Percentiles rank a stretch among this genome's conserved stretches.
These are phyloP conservation scores for Rhodofomes roseus DNA, from an alignment of 1,284 basidiomycete genomes.

Conservation along the genomic window DNA sequence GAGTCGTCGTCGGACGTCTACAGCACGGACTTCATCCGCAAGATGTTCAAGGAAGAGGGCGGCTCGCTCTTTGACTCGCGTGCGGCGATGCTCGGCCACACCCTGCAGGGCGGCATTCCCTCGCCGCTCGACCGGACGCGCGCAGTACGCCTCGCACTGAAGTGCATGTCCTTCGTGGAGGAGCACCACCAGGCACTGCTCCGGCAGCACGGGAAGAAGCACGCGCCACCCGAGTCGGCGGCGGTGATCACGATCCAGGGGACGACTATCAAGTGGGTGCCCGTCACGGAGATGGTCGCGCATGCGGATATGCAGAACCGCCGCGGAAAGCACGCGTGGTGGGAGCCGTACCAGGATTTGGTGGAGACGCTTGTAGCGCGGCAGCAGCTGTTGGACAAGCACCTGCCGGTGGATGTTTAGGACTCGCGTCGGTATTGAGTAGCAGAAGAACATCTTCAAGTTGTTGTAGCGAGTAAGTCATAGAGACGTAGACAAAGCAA, in stretches of 20 bases:
- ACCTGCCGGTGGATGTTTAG: background rate
- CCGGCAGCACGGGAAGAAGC: conserved; percentile 45
- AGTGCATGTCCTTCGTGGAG: conserved; percentile 95
- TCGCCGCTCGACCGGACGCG: conserved; percentile 92
- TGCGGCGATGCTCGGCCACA: conserved; percentile 92
- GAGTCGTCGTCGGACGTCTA: conserved; percentile 89
- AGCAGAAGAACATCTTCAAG: background rate
- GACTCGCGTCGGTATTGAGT: background rate
- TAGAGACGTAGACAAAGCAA: background rate
- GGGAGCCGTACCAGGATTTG: conserved; percentile 67
- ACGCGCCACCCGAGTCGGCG: conserved; percentile 64
- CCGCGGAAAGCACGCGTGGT: conserved; percentile 81
- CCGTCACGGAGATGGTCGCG: conserved; percentile 78
- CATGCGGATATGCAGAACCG: conserved; percentile 91
- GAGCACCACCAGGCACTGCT: conserved; percentile 58
- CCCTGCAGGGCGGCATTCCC: conserved; percentile 92
- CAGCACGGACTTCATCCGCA: conserved; percentile 88
- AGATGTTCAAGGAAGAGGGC: conserved; percentile 95
- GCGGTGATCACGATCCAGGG: conserved; percentile 92
- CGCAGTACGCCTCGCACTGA: conserved; percentile 85
- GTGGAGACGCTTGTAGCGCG: conserved; percentile 71
- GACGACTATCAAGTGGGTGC: conserved; percentile 76
- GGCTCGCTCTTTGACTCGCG: conserved; percentile 90
- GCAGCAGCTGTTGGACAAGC: conserved; percentile 42
- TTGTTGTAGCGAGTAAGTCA: background rate